Evolutionary conservation across 1,284 basidiomycete species (phyloP).

Genomic region (Cutaneotrichosporon sp.): DNA sequence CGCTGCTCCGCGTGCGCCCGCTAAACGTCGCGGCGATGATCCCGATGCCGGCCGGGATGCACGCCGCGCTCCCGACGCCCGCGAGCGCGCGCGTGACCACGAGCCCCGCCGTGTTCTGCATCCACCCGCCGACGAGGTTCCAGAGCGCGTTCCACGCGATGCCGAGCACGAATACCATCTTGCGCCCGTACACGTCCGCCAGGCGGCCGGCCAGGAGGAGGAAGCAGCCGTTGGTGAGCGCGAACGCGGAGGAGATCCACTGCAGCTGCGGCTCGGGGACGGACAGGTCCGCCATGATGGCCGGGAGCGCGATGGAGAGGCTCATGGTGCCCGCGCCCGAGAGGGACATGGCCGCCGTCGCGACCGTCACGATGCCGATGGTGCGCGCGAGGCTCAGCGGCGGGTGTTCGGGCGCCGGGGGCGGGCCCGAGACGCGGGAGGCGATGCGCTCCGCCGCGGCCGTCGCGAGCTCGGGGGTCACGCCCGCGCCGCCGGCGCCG

Average conservation of each 20-base stretch:
- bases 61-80: conserved; percentile 31
- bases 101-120: conserved; percentile 40
- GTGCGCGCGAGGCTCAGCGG: conserved; percentile 16
- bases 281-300: conserved; percentile 60
- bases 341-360: conserved; percentile 24
- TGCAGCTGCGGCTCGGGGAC: conserved; percentile 58
- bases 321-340: conserved; percentile 29
- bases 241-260: conserved; percentile 66
- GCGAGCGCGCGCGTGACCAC: conserved; percentile 43
- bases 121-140: conserved; percentile 48
- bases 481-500: conserved; percentile 6
- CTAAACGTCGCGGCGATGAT: conserved; percentile 75
- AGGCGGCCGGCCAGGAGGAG: conserved; percentile 69
- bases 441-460: conserved; percentile 6
- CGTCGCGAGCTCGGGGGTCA: conserved; percentile 18
- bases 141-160: conserved; percentile 47
- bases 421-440: background rate
- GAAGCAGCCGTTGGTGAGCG: conserved; percentile 64
- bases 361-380: conserved; percentile 14
- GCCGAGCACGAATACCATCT: conserved; percentile 63
- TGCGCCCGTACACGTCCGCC: conserved; percentile 71
- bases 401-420: background rate
- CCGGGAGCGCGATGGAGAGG: conserved; percentile 63
- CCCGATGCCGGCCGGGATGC: conserved; percentile 59
- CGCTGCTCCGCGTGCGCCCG: conserved; percentile 64